Evolutionary conservation across 1,139 yeast species (phyloP).

Genomic region (Geotrichum macrosporum): DNA sequence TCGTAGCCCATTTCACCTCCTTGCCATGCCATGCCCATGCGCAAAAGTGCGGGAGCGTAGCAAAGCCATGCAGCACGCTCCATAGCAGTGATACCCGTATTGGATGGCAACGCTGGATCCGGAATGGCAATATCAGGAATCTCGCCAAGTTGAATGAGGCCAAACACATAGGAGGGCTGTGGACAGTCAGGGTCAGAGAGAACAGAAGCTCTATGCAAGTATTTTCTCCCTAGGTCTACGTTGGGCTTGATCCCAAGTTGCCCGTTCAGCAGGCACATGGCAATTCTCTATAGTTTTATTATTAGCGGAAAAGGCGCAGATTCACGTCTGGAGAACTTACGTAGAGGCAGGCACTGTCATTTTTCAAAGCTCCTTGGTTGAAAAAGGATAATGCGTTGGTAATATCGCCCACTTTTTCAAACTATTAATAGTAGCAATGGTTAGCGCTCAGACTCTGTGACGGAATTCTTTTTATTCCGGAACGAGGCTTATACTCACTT

Average conservation of each 20-base stretch:
- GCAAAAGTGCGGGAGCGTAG: conserved; percentile 39
- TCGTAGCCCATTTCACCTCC: conserved; percentile 38
- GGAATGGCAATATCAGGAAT: conserved; percentile 26
- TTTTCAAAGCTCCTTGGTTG: conserved; percentile 18
- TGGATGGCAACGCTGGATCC: conserved; percentile 17
- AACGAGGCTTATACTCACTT: conserved; percentile 19
- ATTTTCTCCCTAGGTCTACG: conserved; percentile 29
- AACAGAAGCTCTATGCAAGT: conserved; percentile 32
- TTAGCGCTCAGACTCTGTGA: too few relatives aligned
- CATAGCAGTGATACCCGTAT: conserved; percentile 34
- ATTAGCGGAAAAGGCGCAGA: background rate
- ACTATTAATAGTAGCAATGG: conserved; percentile 5
- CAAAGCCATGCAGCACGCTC: conserved; percentile 39
- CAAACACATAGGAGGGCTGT: conserved; percentile 38
- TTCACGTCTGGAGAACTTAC: too few relatives aligned
- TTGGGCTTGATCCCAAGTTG: conserved; percentile 33
- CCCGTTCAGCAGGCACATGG: conserved; percentile 38
- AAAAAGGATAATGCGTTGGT: conserved; percentile 18
- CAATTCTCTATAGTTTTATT: conserved; percentile 31
- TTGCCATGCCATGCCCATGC: conserved; percentile 42
- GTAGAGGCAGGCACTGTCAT: conserved; percentile 20
- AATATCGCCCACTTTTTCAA: conserved; percentile 20
- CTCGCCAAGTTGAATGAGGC: conserved; percentile 38
- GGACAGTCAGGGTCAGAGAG: conserved; percentile 40
- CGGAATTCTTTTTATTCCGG: too few relatives aligned